Percentiles rank a stretch among this genome's conserved stretches.
Evolutionary conservation across 2,329 filamentous ascomycete species (phyloP).

Genomic region (Penicillium sp.): DNA sequence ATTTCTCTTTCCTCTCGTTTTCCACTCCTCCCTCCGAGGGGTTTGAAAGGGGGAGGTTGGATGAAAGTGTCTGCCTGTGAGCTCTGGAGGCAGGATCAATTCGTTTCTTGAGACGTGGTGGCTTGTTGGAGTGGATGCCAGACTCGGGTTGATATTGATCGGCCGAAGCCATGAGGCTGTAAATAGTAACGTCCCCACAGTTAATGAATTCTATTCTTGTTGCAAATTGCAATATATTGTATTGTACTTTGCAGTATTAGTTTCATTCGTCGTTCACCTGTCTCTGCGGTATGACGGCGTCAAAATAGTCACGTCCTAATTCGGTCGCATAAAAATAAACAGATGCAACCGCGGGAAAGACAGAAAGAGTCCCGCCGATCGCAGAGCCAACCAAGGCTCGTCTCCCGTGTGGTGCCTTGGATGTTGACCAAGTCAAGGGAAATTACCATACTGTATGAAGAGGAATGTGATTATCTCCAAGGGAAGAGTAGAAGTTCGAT

Average conservation of each 20-base stretch:
- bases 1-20: neutral
- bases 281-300: neutral
- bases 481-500: neutral
- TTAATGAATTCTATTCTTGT: slow-evolving; percentile 10
- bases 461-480: neutral
- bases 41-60: neutral
- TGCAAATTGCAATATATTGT: neutral
- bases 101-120: neutral
- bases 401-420: slow-evolving; percentile 10
- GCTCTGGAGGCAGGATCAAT: neutral
- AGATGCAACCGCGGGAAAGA: neutral
- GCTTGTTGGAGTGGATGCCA: slow-evolving; percentile 6
- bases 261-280: too few species aligned
- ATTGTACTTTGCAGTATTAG: neutral
- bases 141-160: slow-evolving; percentile 1
- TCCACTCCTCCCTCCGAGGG: neutral
- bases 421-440: neutral
- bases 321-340: slow-evolving; percentile 11
- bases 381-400: slow-evolving; percentile 18
- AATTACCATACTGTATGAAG: neutral
- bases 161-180: slow-evolving; percentile 11
- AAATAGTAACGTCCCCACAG: slow-evolving; percentile 29
- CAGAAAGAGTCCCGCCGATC: slow-evolving; percentile 12
- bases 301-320: neutral
- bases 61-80: neutral